Conservation (phyloP, 2,329 filamentous ascomycete species). For the Nothophoma quercina region DNA sequence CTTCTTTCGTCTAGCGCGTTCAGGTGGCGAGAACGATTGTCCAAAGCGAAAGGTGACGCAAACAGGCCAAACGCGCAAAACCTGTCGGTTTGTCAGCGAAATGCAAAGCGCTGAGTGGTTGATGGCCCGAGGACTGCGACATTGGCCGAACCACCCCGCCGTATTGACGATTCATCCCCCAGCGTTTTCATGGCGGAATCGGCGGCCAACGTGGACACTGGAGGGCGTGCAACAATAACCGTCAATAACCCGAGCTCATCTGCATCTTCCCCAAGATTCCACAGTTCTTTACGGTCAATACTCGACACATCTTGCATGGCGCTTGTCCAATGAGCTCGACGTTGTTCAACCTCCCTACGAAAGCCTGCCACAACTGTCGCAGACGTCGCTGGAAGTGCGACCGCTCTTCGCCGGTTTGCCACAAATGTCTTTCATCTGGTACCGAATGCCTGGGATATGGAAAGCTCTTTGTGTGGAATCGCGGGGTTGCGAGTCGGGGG, state of each 20-base stretch:
- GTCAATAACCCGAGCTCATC: constrained; percentile 21
- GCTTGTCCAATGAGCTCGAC: constrained; percentile 42
- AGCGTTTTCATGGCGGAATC: constrained; percentile 22
- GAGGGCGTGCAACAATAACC: constrained; percentile 16
- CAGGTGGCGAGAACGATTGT: constrained; percentile 2
- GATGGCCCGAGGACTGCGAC: constrained; percentile 19
- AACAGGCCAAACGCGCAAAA: constrained; percentile 17
- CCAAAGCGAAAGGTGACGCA: constrained; percentile 1
- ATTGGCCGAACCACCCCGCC: constrained; percentile 21
- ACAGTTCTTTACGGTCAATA: constrained; percentile 22
- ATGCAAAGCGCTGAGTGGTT: constrained; percentile 19
- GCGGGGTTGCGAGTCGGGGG: constrained; percentile 59
- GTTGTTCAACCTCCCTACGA: constrained; percentile 42
- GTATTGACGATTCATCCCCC: constrained; percentile 13
- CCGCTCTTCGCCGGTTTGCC: constrained; percentile 65
- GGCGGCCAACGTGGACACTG: constrained; percentile 11
- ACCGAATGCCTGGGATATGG: constrained; percentile 69
- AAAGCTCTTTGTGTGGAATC: constrained; percentile 67
- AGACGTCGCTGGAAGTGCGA: constrained; percentile 68
- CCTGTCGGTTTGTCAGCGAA: constrained; percentile 16
- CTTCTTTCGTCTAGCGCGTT: constrained; percentile 11
- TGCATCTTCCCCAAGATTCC: constrained; percentile 15
- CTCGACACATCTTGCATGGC: constrained; percentile 41
- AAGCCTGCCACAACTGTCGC: constrained; percentile 68
- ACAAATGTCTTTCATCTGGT: constrained; percentile 65